A percentile compares a stretch with the other conserved stretches of the same genome.
phyloP scores from a whole-genome alignment of 176 grass and related monocot species.

The Ensete ventricosum region DNA sequence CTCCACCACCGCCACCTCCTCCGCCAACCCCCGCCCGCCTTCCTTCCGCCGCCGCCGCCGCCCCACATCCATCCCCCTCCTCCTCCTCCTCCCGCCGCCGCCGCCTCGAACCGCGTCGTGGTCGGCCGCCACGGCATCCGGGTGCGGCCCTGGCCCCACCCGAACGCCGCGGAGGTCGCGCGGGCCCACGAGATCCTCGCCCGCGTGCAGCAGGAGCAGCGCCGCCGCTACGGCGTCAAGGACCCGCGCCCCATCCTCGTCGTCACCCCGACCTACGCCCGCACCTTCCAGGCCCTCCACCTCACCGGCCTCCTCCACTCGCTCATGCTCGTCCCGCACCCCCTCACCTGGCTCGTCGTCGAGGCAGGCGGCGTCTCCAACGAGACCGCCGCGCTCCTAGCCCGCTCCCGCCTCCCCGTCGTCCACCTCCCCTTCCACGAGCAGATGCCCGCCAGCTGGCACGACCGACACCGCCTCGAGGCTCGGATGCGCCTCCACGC shows the following conservation, averaged over 20 bases:
- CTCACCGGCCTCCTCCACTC: slow-evolving; percentile 34
- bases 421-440: slow-evolving; percentile 20
- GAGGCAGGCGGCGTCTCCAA: slow-evolving; percentile 18
- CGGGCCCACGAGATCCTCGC: slow-evolving; percentile 30
- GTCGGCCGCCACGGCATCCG: slow-evolving; percentile 29
- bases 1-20: slow-evolving; percentile 23
- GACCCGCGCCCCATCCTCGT: slow-evolving; percentile 23
- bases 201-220: slow-evolving; percentile 34
- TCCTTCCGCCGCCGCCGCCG: not conserved
- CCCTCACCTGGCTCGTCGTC: slow-evolving; percentile 36
- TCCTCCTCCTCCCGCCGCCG: not conserved
- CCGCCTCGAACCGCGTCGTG: not conserved
- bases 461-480: slow-evolving; percentile 14
- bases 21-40: not conserved
- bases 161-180: slow-evolving; percentile 16
- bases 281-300: slow-evolving; percentile 30
- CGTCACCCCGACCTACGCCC: slow-evolving; percentile 36
- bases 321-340: slow-evolving; percentile 26
- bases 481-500: slow-evolving; percentile 34
- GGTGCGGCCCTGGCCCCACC: slow-evolving; percentile 20
- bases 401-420: slow-evolving; percentile 14
- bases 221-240: slow-evolving; percentile 13
- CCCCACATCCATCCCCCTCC: not conserved
- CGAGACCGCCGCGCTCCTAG: slow-evolving; percentile 6
- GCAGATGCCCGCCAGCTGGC: slow-evolving; percentile 18